Base-by-base conservation (phyloP, 768 basidiomycete genomes). In the Naematelia encephala region DNA sequence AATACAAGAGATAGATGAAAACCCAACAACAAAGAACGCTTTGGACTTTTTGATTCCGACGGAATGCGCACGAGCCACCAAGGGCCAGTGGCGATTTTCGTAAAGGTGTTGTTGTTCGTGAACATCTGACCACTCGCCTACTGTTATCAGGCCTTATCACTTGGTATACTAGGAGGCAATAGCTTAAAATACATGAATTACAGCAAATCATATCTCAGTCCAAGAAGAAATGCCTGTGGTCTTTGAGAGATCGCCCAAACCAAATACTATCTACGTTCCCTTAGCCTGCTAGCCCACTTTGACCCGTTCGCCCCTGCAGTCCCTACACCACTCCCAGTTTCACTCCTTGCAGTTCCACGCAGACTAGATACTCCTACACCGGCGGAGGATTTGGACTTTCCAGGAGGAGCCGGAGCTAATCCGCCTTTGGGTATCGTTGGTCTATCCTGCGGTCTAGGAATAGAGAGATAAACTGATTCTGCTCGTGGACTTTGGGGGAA, bases 241-340 rank as follows among this genome's bases (percentile, higher is more conserved):
- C n/a, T n/a, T n/a, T n/a, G n/a, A n/a, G n/a, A n/a, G n/a, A n/a
- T n/a, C n/a, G n/a, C n/a, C n/a, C n/a, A n/a, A n/a, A n/a, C n/a
- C n/a, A 26, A 26, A 43, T 22, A 39, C 27, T 43, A 58, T 48
- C 49, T 49, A 21, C 59, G 51, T 26, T 62, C 58, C 47, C 67
- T 57, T 51, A 69, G 54, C 44, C 68, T 61, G 57, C 62, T 57
- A 4, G 68, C 55, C 68, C 68, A 69, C 51, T 69, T 69, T 14
- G 44, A 56, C 13, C 23, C 30, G n/a, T 42, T 46, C 26, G 21
- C 42, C 14, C 51, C 59, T 44, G 23, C 39, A 27, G 53, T 21
- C n/a, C 50, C 64, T 28, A n/a, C 57, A 23, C 59, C 59, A 46
- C 11, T 30, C 8, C 42, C 34, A 16, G 8, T 39, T 8, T 39